These are phyloP conservation scores for Aphanocladium album DNA, from an alignment of 2,329 filamentous ascomycete genomes.

Conservation along the genomic window DNA sequence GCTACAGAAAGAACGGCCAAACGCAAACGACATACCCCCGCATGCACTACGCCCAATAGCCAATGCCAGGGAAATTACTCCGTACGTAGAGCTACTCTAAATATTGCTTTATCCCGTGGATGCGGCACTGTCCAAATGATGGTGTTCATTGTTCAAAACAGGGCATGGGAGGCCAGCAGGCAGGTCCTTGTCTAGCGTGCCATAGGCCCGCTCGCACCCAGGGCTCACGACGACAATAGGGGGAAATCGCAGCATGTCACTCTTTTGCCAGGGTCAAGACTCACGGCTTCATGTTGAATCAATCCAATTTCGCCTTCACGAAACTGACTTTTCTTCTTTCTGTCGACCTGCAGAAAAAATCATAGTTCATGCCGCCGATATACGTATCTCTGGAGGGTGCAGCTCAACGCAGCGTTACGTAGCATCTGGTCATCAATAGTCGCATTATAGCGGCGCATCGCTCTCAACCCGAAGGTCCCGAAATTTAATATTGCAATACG, in stretches of 20 bases:
- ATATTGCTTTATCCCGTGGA: slow-evolving; percentile 8
- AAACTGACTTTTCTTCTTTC: not conserved
- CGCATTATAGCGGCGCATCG: not conserved
- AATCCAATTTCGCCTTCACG: not conserved
- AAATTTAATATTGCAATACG: not conserved
- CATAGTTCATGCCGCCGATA: not conserved
- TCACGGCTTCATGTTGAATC: not conserved
- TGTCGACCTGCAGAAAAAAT: not conserved
- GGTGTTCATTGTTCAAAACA: not conserved
- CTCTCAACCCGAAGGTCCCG: not conserved
- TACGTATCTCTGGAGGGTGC: not conserved
- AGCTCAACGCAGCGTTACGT: not conserved
- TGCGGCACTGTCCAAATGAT: not conserved
- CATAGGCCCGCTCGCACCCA: not conserved
- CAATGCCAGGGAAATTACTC: not conserved
- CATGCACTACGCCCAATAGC: not conserved
- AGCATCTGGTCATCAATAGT: not conserved
- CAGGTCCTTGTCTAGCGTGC: not conserved
- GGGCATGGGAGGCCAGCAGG: not conserved
- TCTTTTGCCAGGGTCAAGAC: not conserved
- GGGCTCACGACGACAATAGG: not conserved
- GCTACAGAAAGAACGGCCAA: not conserved
- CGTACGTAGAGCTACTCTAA: not conserved
- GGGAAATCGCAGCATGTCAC: not conserved
- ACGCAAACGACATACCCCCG: not conserved